Evolutionary conservation across 164 flowering plant genomes (phyloP).

Genomic region (Santalum album): DNA sequence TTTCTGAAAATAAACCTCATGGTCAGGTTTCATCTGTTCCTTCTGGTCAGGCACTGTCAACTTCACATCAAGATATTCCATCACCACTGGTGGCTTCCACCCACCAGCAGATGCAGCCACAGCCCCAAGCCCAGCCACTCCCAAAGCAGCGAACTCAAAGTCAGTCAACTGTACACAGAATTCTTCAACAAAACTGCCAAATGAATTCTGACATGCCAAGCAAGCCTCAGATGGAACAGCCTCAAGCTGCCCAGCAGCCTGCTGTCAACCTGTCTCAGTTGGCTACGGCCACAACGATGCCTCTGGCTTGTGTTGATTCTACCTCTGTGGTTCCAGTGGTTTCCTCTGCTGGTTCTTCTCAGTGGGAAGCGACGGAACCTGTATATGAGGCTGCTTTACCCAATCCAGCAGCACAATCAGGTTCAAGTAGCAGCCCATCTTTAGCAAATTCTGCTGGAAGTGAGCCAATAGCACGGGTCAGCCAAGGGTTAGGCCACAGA

Average conservation of each 20-base stretch:
- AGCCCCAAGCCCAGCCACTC: conserved; percentile 22
- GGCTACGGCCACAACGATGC: conserved; percentile 11
- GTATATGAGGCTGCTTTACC: conserved; percentile 27
- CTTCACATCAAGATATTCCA: conserved; percentile 30
- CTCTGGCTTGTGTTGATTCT: conserved; percentile 31
- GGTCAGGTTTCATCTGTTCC: conserved; percentile 34
- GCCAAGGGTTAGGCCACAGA: conserved; percentile 36
- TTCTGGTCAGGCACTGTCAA: conserved; percentile 21
- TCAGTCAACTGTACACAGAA: conserved; percentile 37
- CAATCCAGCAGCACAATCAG: conserved; percentile 24
- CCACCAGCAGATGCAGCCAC: conserved; percentile 29
- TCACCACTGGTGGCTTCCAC: conserved; percentile 24
- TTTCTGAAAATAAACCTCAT: conserved; percentile 40
- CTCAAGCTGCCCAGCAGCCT: conserved; percentile 28
- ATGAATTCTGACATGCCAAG: conserved; percentile 26
- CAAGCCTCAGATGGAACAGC: conserved; percentile 31
- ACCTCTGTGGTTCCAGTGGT: conserved; percentile 22
- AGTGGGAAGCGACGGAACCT: conserved; percentile 40
- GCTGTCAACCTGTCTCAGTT: conserved; percentile 22
- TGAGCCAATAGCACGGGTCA: conserved; percentile 25
- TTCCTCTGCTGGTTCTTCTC: conserved; percentile 29
- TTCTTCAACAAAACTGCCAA: conserved; percentile 37
- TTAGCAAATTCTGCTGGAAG: conserved; percentile 16
- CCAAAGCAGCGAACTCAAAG: conserved; percentile 41
- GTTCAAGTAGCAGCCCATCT: conserved; percentile 26